Percentiles rank a stretch among this genome's conserved stretches.
Evolutionary conservation across 345 rosid genomes (phyloP).

Genomic region (Pelargonium nanum): DNA sequence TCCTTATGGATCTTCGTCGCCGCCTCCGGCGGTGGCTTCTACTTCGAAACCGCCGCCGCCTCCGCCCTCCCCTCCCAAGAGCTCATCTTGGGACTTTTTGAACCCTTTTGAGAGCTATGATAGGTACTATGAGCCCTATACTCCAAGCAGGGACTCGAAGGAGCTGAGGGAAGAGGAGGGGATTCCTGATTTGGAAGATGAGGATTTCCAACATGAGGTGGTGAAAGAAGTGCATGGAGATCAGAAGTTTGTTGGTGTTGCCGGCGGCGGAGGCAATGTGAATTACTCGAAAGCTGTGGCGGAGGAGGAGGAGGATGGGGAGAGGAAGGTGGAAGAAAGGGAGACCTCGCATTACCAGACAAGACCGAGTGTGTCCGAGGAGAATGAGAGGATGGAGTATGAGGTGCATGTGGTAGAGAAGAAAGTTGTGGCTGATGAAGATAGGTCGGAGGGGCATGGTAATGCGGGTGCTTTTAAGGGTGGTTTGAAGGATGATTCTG

Average conservation of each 20-base stretch:
- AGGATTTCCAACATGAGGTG: constrained; percentile 46
- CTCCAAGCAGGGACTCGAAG: constrained; percentile 59
- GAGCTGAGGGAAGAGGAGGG: constrained; percentile 88
- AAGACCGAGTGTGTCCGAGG: constrained; percentile 35
- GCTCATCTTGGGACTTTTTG: constrained; percentile 73
- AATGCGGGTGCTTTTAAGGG: constrained; percentile 23
- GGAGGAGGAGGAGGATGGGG: constrained; percentile 20
- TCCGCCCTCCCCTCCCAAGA: constrained; percentile 67
- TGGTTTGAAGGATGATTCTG: constrained; percentile 38
- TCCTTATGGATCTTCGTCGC: constrained; percentile 26
- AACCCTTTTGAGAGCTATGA: constrained; percentile 47
- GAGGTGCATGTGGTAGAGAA: constrained; percentile 83
- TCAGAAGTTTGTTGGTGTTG: constrained; percentile 24
- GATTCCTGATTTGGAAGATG: constrained; percentile 93
- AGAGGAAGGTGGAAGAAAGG: constrained; percentile 14
- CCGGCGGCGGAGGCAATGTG: constrained; percentile 8
- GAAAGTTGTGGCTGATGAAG: constrained; percentile 48
- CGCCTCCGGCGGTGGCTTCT: constrained; percentile 18
- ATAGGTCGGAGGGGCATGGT: constrained; percentile 31
- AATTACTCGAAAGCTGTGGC: constrained; percentile 25
- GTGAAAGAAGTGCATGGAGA: constrained; percentile 58
- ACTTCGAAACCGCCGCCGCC: constrained; percentile 66
- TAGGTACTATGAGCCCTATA: constrained; percentile 33
- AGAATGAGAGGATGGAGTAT: constrained; percentile 40
- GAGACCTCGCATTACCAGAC: constrained; percentile 35